These are phyloP conservation scores for Phytophthora melonis DNA, from an alignment of 352 stramenopile species.

Conservation along the genomic window DNA sequence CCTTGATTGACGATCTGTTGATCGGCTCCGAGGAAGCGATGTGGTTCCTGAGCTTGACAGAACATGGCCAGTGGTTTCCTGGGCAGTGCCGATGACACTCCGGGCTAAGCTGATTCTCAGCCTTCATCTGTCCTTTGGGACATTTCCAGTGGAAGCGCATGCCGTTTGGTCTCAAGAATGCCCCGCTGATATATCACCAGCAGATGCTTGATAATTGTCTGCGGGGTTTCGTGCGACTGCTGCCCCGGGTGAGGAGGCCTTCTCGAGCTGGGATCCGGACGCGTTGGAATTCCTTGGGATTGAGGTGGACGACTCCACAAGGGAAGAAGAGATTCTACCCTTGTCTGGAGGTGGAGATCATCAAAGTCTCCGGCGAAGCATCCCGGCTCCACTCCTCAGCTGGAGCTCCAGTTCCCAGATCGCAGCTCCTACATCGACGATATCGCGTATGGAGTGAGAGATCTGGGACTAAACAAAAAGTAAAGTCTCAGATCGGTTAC, in stretches of 20 bases:
- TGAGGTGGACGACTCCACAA: neutral
- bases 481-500: neutral
- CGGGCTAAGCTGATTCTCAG: too few species aligned
- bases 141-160: too few species aligned
- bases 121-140: too few species aligned
- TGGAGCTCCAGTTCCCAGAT: neutral
- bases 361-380: neutral
- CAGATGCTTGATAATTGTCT: neutral
- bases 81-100: too few species aligned
- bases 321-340: neutral
- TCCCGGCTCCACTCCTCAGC: neutral
- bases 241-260: neutral
- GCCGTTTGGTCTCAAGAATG: too few species aligned
- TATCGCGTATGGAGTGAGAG: neutral
- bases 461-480: conserved; percentile 1
- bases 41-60: too few species aligned
- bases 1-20: too few species aligned
- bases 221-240: neutral
- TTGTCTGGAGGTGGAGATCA: neutral
- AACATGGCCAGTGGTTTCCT: too few species aligned
- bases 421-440: conserved; percentile 11
- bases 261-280: neutral
- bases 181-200: too few species aligned
- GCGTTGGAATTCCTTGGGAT: neutral
- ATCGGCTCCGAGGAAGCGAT: too few species aligned